These are phyloP conservation scores for Trichosporon sp. DNA, from an alignment of 1,284 basidiomycete genomes.

Conservation along the genomic window DNA sequence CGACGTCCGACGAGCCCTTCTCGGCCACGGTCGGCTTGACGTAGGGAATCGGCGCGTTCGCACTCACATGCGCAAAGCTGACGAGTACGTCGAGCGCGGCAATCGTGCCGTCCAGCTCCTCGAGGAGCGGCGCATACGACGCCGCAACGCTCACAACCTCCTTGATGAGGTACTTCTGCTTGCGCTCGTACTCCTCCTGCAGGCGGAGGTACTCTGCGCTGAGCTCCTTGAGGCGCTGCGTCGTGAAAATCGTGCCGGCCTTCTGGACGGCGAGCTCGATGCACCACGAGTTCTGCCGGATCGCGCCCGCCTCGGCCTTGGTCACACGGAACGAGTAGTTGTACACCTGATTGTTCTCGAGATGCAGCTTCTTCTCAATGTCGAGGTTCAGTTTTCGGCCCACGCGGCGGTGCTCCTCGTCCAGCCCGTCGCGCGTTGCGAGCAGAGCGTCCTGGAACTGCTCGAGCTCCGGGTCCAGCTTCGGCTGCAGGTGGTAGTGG, in stretches of 20 bases:
- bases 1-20: constrained; percentile 70
- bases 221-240: constrained; percentile 63
- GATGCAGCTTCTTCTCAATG: constrained; percentile 89
- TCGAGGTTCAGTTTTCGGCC: constrained; percentile 76
- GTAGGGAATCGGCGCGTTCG: constrained; percentile 79
- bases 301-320: constrained; percentile 76
- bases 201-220: constrained; percentile 70
- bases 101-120: constrained; percentile 77
- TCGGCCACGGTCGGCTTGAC: constrained; percentile 56
- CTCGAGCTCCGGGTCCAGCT: constrained; percentile 57
- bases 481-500: constrained; percentile 76
- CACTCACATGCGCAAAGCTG: constrained; percentile 85
- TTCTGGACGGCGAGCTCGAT: constrained; percentile 82
- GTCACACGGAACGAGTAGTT: constrained; percentile 93
- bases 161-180: constrained; percentile 79
- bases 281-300: constrained; percentile 66
- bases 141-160: constrained; percentile 91
- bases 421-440: constrained; percentile 70
- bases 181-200: constrained; percentile 64
- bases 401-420: constrained; percentile 71
- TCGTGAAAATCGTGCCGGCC: constrained; percentile 88
- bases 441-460: constrained; percentile 64
- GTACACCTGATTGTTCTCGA: constrained; percentile 86
- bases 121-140: constrained; percentile 84
- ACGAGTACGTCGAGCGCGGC: constrained; percentile 89